Conservation (phyloP, 1,284 basidiomycete species). For the Melanopsichium pennsylvanicum region DNA sequence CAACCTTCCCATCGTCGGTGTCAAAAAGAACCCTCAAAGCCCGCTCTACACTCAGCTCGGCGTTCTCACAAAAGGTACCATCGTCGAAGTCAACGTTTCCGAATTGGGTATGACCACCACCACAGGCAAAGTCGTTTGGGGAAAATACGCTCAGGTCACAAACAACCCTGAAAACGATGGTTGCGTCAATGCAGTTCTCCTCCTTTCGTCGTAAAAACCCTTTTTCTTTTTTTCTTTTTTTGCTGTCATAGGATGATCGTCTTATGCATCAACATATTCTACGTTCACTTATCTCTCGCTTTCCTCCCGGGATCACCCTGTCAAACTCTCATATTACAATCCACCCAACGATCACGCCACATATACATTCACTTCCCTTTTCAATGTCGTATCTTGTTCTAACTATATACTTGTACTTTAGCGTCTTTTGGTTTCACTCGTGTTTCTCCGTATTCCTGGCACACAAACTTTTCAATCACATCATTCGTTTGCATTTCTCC, state of each 20-base stretch:
- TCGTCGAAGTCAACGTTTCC: conserved; percentile 90
- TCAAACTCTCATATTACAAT: too few relatives aligned
- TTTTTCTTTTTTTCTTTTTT: too few relatives aligned
- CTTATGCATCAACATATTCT: too few relatives aligned
- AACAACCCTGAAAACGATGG: conserved; percentile 65
- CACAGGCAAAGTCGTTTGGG: conserved; percentile 85
- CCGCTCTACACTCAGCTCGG: conserved; percentile 90
- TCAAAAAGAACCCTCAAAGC: conserved; percentile 99
- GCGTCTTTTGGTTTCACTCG: conserved; percentile 18
- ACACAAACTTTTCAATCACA: too few relatives aligned
- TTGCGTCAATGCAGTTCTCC: conserved; percentile 61
- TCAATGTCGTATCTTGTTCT: background rate
- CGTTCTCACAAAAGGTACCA: conserved; percentile 97
- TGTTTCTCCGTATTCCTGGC: background rate
- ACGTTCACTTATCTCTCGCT: background rate
- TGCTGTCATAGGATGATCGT: too few relatives aligned
- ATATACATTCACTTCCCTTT: background rate
- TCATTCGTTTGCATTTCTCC: too few relatives aligned
- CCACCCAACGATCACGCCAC: too few relatives aligned
- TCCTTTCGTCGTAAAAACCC: conserved; percentile 44
- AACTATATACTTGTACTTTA: conserved; percentile 41
- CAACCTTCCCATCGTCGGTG: conserved; percentile 95
- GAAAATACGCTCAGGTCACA: conserved; percentile 90
- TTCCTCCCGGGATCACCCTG: too few relatives aligned
- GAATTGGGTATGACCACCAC: conserved; percentile 90